Evolutionary conservation across 345 rosid genomes (phyloP).

Genomic region (Ricinus communis): DNA sequence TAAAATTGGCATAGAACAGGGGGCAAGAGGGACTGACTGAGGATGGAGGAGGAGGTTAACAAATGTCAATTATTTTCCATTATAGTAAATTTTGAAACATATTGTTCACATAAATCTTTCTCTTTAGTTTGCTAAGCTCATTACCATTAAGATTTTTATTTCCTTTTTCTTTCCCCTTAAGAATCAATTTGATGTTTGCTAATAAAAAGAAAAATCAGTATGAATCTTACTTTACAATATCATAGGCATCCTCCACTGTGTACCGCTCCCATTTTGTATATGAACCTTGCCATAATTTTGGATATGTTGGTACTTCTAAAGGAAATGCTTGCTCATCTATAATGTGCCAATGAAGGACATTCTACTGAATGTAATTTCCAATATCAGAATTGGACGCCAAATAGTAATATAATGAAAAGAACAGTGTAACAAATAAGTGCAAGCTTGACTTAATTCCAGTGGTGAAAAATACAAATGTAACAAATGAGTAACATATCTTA

Average conservation of each 20-base stretch:
- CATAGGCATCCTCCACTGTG: slow-evolving; percentile 85
- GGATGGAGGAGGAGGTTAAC: not conserved
- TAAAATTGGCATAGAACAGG: not conserved
- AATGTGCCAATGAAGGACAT: slow-evolving; percentile 97
- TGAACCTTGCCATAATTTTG: slow-evolving; percentile 88
- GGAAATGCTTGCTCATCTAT: slow-evolving; percentile 93
- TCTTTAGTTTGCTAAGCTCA: not conserved
- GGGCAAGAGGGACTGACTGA: not conserved
- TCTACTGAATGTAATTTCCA: slow-evolving; percentile 59
- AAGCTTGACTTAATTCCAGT: slow-evolving; percentile 11
- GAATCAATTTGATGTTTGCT: not conserved
- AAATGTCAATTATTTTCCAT: not conserved
- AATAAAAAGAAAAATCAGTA: slow-evolving; percentile 5
- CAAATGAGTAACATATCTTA: slow-evolving; percentile 41
- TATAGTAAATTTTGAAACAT: no score
- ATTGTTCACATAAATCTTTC: not conserved
- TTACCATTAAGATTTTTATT: not conserved
- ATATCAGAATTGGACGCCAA: slow-evolving; percentile 28
- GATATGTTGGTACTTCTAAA: slow-evolving; percentile 77
- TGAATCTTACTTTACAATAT: slow-evolving; percentile 69
- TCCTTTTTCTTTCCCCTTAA: not conserved
- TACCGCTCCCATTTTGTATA: slow-evolving; percentile 88
- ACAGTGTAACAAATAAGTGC: slow-evolving; percentile 9
- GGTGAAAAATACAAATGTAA: slow-evolving; percentile 13
- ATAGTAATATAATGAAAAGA: slow-evolving; percentile 10